Evolutionary conservation across 768 basidiomycete genomes (phyloP).

Genomic region (Phlebiopsis gigantea): DNA sequence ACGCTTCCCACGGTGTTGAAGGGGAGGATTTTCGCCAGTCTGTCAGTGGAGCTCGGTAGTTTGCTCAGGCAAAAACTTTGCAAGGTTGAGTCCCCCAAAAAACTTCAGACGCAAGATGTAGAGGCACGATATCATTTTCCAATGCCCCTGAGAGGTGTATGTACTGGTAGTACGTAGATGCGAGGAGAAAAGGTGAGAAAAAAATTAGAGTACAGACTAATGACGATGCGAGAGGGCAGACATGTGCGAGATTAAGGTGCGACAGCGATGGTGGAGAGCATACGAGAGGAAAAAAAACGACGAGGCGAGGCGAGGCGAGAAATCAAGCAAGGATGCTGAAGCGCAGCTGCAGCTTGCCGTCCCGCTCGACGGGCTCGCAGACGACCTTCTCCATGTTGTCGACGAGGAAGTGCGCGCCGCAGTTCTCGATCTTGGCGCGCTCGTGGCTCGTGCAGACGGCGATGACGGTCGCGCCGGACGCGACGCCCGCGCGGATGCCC

Average conservation of each 20-base stretch:
- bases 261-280: neutral
- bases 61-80: neutral
- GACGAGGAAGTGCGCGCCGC: slow-evolving; percentile 52
- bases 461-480: slow-evolving; percentile 67
- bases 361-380: slow-evolving; percentile 36
- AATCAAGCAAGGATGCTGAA: slow-evolving; percentile 33
- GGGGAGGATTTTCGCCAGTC: neutral
- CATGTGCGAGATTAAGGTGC: neutral
- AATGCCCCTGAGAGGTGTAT: neutral
- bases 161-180: neutral
- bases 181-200: neutral
- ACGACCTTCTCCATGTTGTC: slow-evolving; percentile 47
- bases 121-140: neutral
- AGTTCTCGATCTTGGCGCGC: slow-evolving; percentile 45
- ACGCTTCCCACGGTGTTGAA: too few species aligned
- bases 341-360: slow-evolving; percentile 30
- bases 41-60: neutral
- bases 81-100: neutral
- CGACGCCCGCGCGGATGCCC: slow-evolving; percentile 65
- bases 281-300: neutral
- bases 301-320: neutral
- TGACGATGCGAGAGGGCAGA: neutral
- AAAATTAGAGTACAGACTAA: neutral
- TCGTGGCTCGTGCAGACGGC: slow-evolving; percentile 75
- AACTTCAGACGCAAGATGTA: neutral